phyloP scores from a whole-genome alignment of 1,284 basidiomycete species.

The Cutaneotrichosporon dermatis region DNA sequence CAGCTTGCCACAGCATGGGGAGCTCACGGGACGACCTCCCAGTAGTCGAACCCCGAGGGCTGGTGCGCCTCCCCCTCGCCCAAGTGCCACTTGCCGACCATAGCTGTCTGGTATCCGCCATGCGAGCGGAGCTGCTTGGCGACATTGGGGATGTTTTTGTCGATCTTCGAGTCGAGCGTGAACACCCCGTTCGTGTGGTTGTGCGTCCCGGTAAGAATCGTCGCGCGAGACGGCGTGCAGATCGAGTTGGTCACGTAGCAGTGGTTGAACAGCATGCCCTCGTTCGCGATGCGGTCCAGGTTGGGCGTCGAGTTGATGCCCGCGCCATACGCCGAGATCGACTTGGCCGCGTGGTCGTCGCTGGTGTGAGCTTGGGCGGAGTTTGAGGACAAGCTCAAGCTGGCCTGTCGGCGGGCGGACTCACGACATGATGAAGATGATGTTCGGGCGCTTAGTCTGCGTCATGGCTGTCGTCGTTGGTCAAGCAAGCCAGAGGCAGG shows the following conservation, averaged over 20 bases:
- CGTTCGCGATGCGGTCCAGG: conserved; percentile 21
- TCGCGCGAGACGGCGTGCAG: conserved; percentile 22
- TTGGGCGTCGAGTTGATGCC: conserved; percentile 27
- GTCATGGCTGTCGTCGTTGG: neutral
- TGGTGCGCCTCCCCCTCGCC: conserved; percentile 24
- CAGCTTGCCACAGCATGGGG: no score
- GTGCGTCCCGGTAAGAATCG: conserved; percentile 22
- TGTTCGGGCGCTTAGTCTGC: conserved; percentile 17
- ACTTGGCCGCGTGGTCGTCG: conserved; percentile 27
- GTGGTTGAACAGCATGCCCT: conserved; percentile 27
- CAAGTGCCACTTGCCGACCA: conserved; percentile 28
- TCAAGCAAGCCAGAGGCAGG: no score
- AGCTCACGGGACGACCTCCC: conserved; percentile 21
- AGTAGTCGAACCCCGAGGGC: conserved; percentile 28
- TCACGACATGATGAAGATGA: conserved; percentile 29
- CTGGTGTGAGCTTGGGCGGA: neutral
- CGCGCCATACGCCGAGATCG: conserved; percentile 22
- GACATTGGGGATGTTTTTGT: conserved; percentile 21
- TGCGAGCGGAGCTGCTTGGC: conserved; percentile 21
- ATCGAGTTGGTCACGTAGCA: conserved; percentile 31
- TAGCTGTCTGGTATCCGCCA: conserved; percentile 24
- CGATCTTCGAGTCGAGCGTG: conserved; percentile 17
- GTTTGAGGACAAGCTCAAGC: no score
- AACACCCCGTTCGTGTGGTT: conserved; percentile 22
- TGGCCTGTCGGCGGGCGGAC: neutral